phyloP scores from a whole-genome alignment of 1,284 basidiomycete species.

The Ceratobasidium sp. region DNA sequence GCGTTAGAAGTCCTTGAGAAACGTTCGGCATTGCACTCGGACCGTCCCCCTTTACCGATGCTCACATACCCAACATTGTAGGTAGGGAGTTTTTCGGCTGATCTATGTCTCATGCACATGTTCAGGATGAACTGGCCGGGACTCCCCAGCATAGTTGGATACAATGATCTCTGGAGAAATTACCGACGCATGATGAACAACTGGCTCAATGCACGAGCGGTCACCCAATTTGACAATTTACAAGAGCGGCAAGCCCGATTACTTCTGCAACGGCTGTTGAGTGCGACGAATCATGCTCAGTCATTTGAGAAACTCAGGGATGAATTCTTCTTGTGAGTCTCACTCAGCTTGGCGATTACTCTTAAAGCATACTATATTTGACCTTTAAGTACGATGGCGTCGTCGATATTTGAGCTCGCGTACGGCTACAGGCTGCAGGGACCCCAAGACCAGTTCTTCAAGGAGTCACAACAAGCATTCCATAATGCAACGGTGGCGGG shows the following conservation, averaged over 20 bases:
- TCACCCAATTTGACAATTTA: neutral
- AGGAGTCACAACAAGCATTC: neutral
- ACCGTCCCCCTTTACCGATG: too few relatives aligned
- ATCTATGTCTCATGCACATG: too few relatives aligned
- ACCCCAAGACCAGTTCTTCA: slow-evolving; percentile 1
- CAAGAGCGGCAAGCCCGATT: neutral
- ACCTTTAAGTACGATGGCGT: slow-evolving; percentile 14
- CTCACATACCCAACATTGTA: too few relatives aligned
- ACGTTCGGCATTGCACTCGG: too few relatives aligned
- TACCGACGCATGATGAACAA: slow-evolving; percentile 25
- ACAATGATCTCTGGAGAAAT: slow-evolving; percentile 8
- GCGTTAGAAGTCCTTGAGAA: too few relatives aligned
- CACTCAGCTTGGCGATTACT: neutral
- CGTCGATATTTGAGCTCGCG: slow-evolving; percentile 8
- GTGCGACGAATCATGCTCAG: too few relatives aligned
- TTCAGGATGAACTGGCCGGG: too few relatives aligned
- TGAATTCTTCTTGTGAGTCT: slow-evolving; percentile 19
- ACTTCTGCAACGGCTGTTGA: too few relatives aligned
- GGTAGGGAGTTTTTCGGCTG: too few relatives aligned
- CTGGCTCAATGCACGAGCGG: slow-evolving; percentile 12
- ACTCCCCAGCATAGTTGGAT: too few relatives aligned
- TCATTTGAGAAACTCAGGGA: neutral
- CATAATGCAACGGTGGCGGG: slow-evolving; percentile 11
- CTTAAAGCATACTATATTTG: neutral
- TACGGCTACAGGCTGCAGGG: slow-evolving; percentile 17